Base-by-base conservation (phyloP, 176 grass and related monocot genomes). In the Oryza officinalis region DNA sequence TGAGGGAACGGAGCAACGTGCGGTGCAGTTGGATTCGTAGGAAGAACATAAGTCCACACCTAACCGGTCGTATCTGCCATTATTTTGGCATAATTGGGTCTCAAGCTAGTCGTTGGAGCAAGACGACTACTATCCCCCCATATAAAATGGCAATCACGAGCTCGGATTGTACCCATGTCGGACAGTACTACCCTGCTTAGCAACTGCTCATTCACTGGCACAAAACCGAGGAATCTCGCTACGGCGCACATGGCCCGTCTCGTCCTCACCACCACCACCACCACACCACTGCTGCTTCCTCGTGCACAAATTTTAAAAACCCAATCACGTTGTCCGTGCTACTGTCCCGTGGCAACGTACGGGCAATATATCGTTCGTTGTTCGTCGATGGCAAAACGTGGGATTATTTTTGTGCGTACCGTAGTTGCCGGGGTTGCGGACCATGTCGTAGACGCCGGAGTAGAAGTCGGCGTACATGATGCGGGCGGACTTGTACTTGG, bases 401-500 rank as follows among this genome's bases (percentile, higher is more conserved):
- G 44, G 13, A 46, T 46, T 44, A 1, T n/a, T n/a, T n/a, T n/a
- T n/a, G 14, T 4, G 40, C 73, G 35, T 80, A 94, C 92, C 92
- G 70, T 90, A 94, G 52, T 8, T 73, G 14, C 27, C 35, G 2
- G 92, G 92, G 81, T 71, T 91, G 67, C 7, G 63, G 52, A 91
- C 88, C 89, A 94, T 91, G 82, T 86, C 70, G 70, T 83, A 83
- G 26, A 90, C 86, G 28, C 74, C 85, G 74, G 68, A 1, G 83
- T 86, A 94, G 80, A 88, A 94, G 54, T 94, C 92, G 14, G 79
- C 92, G 57, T 94, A 94, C 75, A 90, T 89, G 87, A 94, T 86
- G 4, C 92, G 23, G 0, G 79, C 87, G 0, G 69, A 72, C 6
- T 10, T 22, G 75, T 94, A 91, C 70, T 89, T 94, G 10, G 6